Evolutionary conservation across 176 grass and related monocot species (phyloP).

Genomic region (Phoenix roebelenii): DNA sequence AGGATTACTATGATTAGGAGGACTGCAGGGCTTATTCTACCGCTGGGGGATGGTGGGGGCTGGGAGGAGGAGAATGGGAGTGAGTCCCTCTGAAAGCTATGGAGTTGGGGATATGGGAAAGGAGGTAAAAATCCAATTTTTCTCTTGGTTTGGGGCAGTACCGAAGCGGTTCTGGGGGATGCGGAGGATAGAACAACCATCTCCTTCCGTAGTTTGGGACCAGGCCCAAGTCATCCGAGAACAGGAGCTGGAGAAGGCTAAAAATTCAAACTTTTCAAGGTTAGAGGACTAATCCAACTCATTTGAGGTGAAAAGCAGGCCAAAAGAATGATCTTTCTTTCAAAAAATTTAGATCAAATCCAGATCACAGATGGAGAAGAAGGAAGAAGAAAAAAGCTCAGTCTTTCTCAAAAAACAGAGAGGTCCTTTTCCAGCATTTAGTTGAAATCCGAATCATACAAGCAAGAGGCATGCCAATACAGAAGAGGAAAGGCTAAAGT

Average conservation of each 20-base stretch:
- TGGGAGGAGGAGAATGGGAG: background rate
- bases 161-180: background rate
- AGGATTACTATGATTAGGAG: constrained; percentile 88
- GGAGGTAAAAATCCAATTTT: constrained; percentile 4
- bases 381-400: background rate
- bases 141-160: background rate
- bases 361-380: constrained; percentile 13
- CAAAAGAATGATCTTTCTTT: background rate
- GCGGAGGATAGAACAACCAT: background rate
- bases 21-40: constrained; percentile 79
- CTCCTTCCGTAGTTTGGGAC: constrained; percentile 7
- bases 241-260: background rate
- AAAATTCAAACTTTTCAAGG: too few species aligned
- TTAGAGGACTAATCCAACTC: background rate
- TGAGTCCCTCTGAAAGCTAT: constrained; percentile 14
- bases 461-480: background rate
- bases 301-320: constrained; percentile 1
- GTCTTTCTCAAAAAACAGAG: too few species aligned
- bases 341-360: constrained; percentile 13
- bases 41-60: constrained; percentile 1
- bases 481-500: background rate
- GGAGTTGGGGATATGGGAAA: constrained; percentile 4
- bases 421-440: too few species aligned
- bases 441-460: too few species aligned
- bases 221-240: constrained; percentile 1